Percentiles rank a stretch among this genome's conserved stretches.
phyloP scores from a whole-genome alignment of 768 basidiomycete genomes.

The Tylopilus felleus region DNA sequence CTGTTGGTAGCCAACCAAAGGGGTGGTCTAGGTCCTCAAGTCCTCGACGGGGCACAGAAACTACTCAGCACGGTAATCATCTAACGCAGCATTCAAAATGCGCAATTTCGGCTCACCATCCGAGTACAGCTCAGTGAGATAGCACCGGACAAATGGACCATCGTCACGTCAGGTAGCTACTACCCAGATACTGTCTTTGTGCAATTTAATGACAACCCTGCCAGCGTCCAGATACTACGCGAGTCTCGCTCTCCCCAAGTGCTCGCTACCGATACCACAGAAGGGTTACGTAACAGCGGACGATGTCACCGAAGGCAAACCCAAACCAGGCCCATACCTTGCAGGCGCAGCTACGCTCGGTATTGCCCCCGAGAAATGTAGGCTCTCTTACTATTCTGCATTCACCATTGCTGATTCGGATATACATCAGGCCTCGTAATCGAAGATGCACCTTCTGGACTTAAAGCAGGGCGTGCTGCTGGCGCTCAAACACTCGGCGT shows the following conservation, averaged over 20 bases:
- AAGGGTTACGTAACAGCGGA: conserved; percentile 70
- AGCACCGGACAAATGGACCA: conserved; percentile 58
- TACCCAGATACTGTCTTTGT: neutral
- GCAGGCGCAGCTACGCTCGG: conserved; percentile 59
- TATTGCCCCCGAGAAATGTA: conserved; percentile 58
- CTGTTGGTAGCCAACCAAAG: conserved; percentile 56
- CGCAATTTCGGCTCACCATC: neutral
- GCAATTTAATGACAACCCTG: neutral
- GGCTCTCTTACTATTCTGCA: conserved; percentile 13
- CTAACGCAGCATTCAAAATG: neutral
- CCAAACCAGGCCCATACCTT: conserved; percentile 85
- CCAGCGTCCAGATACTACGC: conserved; percentile 75
- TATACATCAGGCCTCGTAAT: conserved; percentile 68
- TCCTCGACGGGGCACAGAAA: conserved; percentile 61
- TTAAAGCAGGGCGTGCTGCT: conserved; percentile 70
- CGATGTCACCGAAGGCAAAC: conserved; percentile 67
- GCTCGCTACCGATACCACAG: conserved; percentile 56
- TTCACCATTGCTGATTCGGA: neutral
- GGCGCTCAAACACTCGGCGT: conserved; percentile 78
- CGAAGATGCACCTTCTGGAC: conserved; percentile 86
- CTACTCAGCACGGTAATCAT: conserved; percentile 52
- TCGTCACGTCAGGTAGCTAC: conserved; percentile 68
- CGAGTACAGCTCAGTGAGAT: conserved; percentile 21
- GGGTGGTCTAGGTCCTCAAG: conserved; percentile 47
- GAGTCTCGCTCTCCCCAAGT: conserved; percentile 58